phyloP scores from a whole-genome alignment of 495 filamentous ascomycete species.

The Daldinia grandis region DNA sequence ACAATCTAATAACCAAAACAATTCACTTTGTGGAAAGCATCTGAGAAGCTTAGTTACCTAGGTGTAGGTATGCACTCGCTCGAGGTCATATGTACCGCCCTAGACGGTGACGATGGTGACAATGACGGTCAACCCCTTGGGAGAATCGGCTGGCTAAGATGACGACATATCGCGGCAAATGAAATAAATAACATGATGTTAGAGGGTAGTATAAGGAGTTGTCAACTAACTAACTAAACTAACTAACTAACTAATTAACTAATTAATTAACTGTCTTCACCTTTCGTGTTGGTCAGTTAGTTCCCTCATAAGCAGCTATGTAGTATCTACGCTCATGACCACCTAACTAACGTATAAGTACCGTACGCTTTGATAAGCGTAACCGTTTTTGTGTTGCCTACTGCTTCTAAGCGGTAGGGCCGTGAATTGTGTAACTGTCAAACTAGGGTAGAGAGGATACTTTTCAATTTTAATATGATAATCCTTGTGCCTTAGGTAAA shows the following conservation, averaged over 20 bases:
- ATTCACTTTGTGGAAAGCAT: not conserved
- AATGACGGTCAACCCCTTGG: not conserved
- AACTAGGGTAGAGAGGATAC: not conserved
- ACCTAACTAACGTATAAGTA: not conserved
- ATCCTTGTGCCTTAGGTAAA: constrained; percentile 7
- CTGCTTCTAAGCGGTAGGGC: not conserved
- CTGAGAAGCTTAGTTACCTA: not conserved
- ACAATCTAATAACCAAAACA: not conserved
- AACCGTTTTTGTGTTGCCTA: constrained; percentile 1
- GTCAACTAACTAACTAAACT: not conserved
- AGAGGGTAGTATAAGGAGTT: too few relatives aligned
- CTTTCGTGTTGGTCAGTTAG: too few relatives aligned
- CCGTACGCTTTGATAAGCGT: not conserved
- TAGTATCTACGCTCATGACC: not conserved
- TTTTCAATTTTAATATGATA: constrained; percentile 3
- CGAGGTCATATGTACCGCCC: not conserved
- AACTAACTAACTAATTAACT: too few relatives aligned
- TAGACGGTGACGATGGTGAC: not conserved
- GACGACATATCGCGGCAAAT: not conserved
- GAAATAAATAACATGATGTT: not conserved
- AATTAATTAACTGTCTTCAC: too few relatives aligned
- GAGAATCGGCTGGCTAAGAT: not conserved
- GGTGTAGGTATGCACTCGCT: not conserved
- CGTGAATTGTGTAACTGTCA: constrained; percentile 5
- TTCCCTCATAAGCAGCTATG: not conserved